Evolutionary conservation across 495 filamentous ascomycete genomes (phyloP).

Genomic region (Xylaria cubensis): DNA sequence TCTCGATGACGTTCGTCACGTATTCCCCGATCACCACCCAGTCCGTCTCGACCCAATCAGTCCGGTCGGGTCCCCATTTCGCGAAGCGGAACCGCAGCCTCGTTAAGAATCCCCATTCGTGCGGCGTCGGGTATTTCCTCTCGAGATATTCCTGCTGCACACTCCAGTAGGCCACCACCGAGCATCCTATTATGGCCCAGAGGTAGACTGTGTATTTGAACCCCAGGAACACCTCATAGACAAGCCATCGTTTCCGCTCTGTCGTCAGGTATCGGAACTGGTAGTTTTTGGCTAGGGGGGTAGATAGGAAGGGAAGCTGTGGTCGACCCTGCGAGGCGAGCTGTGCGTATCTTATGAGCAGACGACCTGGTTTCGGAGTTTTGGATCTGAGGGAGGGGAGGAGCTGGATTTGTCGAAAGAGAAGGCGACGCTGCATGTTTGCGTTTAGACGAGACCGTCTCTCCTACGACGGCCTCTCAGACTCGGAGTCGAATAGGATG

Average conservation of each 20-base stretch:
- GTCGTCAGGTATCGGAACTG: slow-evolving; percentile 78
- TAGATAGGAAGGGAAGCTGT: slow-evolving; percentile 78
- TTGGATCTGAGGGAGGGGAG: slow-evolving; percentile 30
- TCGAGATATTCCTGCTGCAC: slow-evolving; percentile 74
- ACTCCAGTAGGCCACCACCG: slow-evolving; percentile 61
- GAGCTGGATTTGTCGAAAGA: slow-evolving; percentile 34
- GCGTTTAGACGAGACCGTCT: background rate
- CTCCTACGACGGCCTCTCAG: background rate
- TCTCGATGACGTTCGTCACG: slow-evolving; percentile 59
- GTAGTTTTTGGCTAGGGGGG: slow-evolving; percentile 59
- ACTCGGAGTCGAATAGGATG: background rate
- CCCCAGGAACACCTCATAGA: slow-evolving; percentile 65
- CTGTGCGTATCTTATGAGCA: slow-evolving; percentile 32
- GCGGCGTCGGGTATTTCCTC: slow-evolving; percentile 73
- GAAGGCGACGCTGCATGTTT: slow-evolving; percentile 34
- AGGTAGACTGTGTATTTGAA: slow-evolving; percentile 64
- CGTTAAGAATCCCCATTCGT: slow-evolving; percentile 73
- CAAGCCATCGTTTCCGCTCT: slow-evolving; percentile 70
- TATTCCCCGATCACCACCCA: slow-evolving; percentile 67
- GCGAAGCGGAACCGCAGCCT: slow-evolving; percentile 67
- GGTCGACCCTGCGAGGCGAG: slow-evolving; percentile 60
- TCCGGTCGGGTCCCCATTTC: slow-evolving; percentile 60
- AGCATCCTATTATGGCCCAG: slow-evolving; percentile 61
- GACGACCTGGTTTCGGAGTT: slow-evolving; percentile 20
- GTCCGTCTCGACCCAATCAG: slow-evolving; percentile 57